Evolutionary conservation across 176 grass and related monocot genomes (phyloP).

Genomic region (Urochloa ruziziensis): DNA sequence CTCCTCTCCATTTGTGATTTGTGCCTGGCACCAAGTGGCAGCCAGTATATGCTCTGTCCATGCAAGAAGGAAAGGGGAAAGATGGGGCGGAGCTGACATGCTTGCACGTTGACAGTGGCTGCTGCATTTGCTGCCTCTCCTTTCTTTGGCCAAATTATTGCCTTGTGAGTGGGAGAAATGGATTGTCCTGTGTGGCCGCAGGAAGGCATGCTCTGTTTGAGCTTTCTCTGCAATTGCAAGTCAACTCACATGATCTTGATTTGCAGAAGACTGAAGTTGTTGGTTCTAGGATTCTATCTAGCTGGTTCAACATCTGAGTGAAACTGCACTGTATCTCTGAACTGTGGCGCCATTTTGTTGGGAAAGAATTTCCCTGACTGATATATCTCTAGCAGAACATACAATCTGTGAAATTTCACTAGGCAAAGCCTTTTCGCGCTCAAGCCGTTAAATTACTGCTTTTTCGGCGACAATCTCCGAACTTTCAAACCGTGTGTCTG

Average conservation of each 20-base stretch:
- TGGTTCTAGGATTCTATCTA: background rate
- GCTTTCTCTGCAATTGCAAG: background rate
- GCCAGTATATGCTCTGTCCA: background rate
- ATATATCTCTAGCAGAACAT: background rate
- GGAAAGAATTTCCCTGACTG: background rate
- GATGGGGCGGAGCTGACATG: background rate
- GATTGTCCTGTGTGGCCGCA: background rate
- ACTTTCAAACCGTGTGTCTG: background rate
- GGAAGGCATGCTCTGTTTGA: background rate
- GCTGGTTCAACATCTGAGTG: background rate
- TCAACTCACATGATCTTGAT: background rate
- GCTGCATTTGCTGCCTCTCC: background rate
- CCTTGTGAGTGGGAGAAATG: slow-evolving; percentile 18
- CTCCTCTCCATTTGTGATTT: slow-evolving; percentile 21
- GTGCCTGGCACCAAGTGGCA: slow-evolving; percentile 6
- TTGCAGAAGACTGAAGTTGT: background rate
- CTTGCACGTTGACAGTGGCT: background rate
- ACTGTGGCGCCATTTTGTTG: background rate
- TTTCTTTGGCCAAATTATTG: slow-evolving; percentile 15
- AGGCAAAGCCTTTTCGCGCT: no score
- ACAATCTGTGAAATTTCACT: no score
- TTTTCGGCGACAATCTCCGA: no score
- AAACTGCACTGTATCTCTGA: background rate
- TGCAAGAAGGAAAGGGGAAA: background rate
- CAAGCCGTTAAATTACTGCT: no score